A percentile compares a stretch with the other conserved stretches of the same genome.
phyloP scores from a whole-genome alignment of 176 grass and related monocot genomes.

The Oryza longistaminata region DNA sequence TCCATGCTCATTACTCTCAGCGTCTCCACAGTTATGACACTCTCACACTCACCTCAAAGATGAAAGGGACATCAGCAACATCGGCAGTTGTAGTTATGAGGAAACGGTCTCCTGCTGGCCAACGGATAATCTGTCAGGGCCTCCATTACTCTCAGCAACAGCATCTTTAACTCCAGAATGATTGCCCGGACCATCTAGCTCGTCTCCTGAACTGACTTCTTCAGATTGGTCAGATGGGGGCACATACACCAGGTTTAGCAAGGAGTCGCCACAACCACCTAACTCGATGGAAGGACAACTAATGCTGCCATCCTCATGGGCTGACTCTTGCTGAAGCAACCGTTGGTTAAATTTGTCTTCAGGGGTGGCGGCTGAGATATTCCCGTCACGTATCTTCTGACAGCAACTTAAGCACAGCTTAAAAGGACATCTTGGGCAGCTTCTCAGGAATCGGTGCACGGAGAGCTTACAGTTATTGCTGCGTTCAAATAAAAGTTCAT shows the following conservation, averaged over 20 bases:
- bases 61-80: slow-evolving; percentile 23
- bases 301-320: slow-evolving; percentile 60
- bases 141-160: slow-evolving; percentile 56
- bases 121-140: slow-evolving; percentile 38
- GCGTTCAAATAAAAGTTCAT: slow-evolving; percentile 30
- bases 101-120: slow-evolving; percentile 55
- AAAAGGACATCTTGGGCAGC: slow-evolving; percentile 77
- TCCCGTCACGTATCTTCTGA: slow-evolving; percentile 67
- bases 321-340: slow-evolving; percentile 58
- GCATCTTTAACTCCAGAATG: slow-evolving; percentile 53
- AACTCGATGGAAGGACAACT: slow-evolving; percentile 81
- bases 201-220: slow-evolving; percentile 55
- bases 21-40: background rate
- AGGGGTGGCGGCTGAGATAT: slow-evolving; percentile 31
- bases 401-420: slow-evolving; percentile 90
- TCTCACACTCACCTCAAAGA: slow-evolving; percentile 19
- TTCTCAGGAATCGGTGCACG: slow-evolving; percentile 55
- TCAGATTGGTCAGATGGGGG: slow-evolving; percentile 51
- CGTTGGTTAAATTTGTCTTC: slow-evolving; percentile 55
- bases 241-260: slow-evolving; percentile 62
- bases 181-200: slow-evolving; percentile 54
- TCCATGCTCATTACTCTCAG: background rate
- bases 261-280: slow-evolving; percentile 73
- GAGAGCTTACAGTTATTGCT: slow-evolving; percentile 79
- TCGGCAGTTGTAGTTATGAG: slow-evolving; percentile 8